phyloP scores from a whole-genome alignment of 768 basidiomycete genomes.

The Phylloporus arenicola region DNA sequence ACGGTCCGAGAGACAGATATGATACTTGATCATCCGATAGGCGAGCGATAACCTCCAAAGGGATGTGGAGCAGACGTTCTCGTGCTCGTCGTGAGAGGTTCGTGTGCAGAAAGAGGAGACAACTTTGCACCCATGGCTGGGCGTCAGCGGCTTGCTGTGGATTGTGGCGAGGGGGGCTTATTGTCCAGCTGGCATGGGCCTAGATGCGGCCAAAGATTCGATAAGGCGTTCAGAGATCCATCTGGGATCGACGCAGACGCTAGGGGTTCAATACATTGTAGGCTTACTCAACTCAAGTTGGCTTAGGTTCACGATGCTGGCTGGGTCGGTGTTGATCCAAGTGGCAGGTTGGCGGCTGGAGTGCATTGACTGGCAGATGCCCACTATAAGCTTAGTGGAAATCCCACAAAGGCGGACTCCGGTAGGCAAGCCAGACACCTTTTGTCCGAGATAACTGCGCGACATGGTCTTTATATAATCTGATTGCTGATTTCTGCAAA shows the following conservation, averaged over 20 bases:
- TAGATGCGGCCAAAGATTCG: not conserved
- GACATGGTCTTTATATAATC: not conserved
- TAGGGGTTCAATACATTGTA: not conserved
- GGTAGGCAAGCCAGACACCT: not conserved
- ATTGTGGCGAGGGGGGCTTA: not conserved
- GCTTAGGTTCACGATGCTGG: not conserved
- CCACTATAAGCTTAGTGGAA: not conserved
- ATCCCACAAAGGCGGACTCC: not conserved
- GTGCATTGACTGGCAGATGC: not conserved
- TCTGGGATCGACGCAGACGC: constrained; percentile 1
- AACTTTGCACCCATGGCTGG: not conserved
- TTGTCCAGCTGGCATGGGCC: not conserved
- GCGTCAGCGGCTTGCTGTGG: not conserved
- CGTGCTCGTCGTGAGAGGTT: too few relatives aligned
- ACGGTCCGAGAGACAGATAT: not conserved
- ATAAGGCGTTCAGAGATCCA: not conserved
- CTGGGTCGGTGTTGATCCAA: not conserved
- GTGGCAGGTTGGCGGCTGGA: not conserved
- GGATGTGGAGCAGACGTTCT: not conserved
- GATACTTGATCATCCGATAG: constrained; percentile 8
- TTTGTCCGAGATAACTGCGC: not conserved
- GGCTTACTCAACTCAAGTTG: not conserved
- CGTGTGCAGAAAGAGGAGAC: not conserved
- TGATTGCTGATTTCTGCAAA: not conserved
- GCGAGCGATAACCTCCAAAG: constrained; percentile 6